A percentile compares a stretch with the other conserved stretches of the same genome.
Conservation (phyloP, 2,329 filamentous ascomycete species). For the Xenoacremonium recifei region DNA sequence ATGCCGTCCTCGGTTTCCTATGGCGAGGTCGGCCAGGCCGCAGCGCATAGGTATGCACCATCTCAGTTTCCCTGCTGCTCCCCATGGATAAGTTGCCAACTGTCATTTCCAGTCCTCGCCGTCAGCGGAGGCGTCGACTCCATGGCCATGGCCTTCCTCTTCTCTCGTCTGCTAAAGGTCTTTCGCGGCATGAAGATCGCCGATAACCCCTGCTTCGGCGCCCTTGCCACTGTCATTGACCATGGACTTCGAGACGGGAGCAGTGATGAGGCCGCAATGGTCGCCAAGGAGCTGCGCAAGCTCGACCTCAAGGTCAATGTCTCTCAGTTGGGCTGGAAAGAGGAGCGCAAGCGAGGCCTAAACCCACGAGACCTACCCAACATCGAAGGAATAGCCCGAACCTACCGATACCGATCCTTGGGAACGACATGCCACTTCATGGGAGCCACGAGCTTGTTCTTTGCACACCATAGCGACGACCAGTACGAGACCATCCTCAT, state of each 20-base stretch:
- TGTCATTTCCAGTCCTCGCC: constrained; percentile 59
- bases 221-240: constrained; percentile 53
- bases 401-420: constrained; percentile 69
- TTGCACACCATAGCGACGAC: constrained; percentile 88
- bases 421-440: constrained; percentile 57
- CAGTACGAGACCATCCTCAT: constrained; percentile 87
- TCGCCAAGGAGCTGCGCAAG: constrained; percentile 38
- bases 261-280: constrained; percentile 47
- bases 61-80: background rate
- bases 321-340: constrained; percentile 46
- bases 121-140: constrained; percentile 94
- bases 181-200: constrained; percentile 38
- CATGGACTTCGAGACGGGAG: constrained; percentile 57
- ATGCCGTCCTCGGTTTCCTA: constrained; percentile 49
- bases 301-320: constrained; percentile 33
- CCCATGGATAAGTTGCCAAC: background rate
- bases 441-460: constrained; percentile 60
- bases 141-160: constrained; percentile 88
- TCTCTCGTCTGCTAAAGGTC: constrained; percentile 44
- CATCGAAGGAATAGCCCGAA: constrained; percentile 76
- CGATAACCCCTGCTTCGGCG: constrained; percentile 42
- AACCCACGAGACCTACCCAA: constrained; percentile 48
- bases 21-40: constrained; percentile 30
- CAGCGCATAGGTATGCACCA: constrained; percentile 42
- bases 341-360: constrained; percentile 26